These are phyloP conservation scores for Acanthamoeba castellanii DNA, from an alignment of 208 protist species.

Conservation along the genomic window DNA sequence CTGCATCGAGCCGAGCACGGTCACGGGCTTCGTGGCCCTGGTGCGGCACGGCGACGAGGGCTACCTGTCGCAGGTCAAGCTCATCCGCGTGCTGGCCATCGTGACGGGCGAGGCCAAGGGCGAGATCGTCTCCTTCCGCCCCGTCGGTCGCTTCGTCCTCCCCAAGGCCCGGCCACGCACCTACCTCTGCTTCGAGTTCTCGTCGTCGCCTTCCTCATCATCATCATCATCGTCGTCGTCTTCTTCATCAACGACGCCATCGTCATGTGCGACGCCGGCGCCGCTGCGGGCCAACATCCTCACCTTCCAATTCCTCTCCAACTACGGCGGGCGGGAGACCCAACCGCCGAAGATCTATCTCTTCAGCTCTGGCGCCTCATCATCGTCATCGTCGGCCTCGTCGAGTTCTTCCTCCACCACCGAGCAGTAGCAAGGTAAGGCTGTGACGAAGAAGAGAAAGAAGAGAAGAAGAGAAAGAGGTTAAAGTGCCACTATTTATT, in stretches of 20 bases:
- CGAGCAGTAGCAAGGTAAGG: too few species aligned
- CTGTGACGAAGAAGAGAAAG: too few species aligned
- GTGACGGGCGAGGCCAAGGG: constrained; percentile 61
- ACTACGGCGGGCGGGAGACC: constrained; percentile 47
- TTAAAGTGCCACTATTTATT: too few species aligned
- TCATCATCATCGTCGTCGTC: background rate
- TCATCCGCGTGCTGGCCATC: constrained; percentile 66
- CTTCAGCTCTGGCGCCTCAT: constrained; percentile 13
- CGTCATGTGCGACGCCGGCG: background rate
- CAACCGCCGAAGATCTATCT: constrained; percentile 63
- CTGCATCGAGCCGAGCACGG: constrained; percentile 33
- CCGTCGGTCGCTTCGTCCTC: constrained; percentile 49
- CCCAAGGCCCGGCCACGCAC: constrained; percentile 56
- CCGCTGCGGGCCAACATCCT: constrained; percentile 37
- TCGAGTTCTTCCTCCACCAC: background rate
- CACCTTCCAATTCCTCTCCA: constrained; percentile 55
- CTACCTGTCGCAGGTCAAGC: constrained; percentile 61
- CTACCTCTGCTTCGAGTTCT: constrained; percentile 62
- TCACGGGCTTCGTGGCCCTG: constrained; percentile 51
- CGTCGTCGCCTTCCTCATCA: background rate
- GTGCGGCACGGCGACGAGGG: constrained; percentile 59
- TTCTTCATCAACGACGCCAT: background rate
- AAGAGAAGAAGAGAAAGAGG: too few species aligned
- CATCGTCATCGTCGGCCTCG: background rate
- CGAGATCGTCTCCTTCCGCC: constrained; percentile 45